A percentile compares a stretch with the other conserved stretches of the same genome.
Evolutionary conservation across 345 rosid species (phyloP).

Genomic region (Euphorbia tirucalli): DNA sequence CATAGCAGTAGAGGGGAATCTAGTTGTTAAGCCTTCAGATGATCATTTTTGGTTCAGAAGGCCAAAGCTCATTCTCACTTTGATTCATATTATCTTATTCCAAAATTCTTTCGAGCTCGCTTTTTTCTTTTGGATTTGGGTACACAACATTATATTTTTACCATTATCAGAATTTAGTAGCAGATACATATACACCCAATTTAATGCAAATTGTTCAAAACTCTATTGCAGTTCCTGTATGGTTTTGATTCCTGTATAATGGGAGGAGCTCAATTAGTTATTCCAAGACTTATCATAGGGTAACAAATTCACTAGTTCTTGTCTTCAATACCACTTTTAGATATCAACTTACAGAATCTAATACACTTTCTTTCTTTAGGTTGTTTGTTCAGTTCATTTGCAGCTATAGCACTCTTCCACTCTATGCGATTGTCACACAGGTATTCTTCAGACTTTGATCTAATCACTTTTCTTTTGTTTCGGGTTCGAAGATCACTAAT

Average conservation of each 20-base stretch:
- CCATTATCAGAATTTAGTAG: too few species aligned
- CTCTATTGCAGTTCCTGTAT: constrained; percentile 54
- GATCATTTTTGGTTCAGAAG: constrained; percentile 67
- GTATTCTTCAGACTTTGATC: constrained; percentile 26
- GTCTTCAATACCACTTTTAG: not conserved
- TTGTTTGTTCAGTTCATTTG: constrained; percentile 66
- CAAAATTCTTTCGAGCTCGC: constrained; percentile 90
- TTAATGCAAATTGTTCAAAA: not conserved
- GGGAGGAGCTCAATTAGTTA: constrained; percentile 51
- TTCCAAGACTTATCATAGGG: constrained; percentile 78
- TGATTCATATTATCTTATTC: constrained; percentile 76
- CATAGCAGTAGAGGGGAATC: constrained; percentile 29
- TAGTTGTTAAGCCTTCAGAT: constrained; percentile 66
- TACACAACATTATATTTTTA: constrained; percentile 22
- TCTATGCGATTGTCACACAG: constrained; percentile 88
- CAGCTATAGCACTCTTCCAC: constrained; percentile 84
- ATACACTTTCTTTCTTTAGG: constrained; percentile 26
- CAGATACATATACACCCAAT: too few species aligned
- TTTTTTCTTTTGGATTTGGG: constrained; percentile 74
- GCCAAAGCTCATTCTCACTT: constrained; percentile 53
- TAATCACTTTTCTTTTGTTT: not conserved
- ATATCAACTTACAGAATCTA: not conserved
- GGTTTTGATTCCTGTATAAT: constrained; percentile 72
- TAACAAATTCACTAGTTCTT: constrained; percentile 22
- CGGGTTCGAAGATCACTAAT: not conserved